Conservation (phyloP, 495 filamentous ascomycete genomes). For the Neohortaea acidophila region DNA sequence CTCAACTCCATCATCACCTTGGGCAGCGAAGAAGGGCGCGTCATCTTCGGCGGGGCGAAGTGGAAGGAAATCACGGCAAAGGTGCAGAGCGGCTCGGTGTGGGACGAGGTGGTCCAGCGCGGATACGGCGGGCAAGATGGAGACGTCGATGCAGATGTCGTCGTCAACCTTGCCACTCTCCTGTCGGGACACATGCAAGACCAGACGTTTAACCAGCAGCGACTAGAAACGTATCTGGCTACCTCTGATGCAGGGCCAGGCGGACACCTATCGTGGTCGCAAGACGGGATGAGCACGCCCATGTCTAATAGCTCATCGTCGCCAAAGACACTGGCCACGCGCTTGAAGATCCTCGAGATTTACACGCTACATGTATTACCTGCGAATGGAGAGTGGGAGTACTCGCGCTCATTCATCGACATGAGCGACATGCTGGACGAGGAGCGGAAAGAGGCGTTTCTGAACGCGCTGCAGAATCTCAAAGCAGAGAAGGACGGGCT, state of each 20-base stretch:
- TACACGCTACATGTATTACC: slow-evolving; percentile 87
- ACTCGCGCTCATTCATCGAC: slow-evolving; percentile 76
- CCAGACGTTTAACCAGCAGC: slow-evolving; percentile 68
- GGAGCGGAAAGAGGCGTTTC: slow-evolving; percentile 71
- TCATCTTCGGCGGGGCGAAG: slow-evolving; percentile 62
- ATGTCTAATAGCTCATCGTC: slow-evolving; percentile 46
- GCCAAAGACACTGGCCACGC: slow-evolving; percentile 46
- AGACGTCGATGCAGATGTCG: slow-evolving; percentile 84
- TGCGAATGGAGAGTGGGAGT: slow-evolving; percentile 86
- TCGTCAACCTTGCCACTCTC: slow-evolving; percentile 80
- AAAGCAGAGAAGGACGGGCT: slow-evolving; percentile 57
- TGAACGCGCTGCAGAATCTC: slow-evolving; percentile 48
- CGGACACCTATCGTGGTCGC: slow-evolving; percentile 18
- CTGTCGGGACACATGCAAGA: slow-evolving; percentile 72
- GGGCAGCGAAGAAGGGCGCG: slow-evolving; percentile 78
- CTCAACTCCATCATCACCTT: slow-evolving; percentile 81
- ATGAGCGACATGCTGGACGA: slow-evolving; percentile 77
- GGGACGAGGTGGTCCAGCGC: slow-evolving; percentile 77
- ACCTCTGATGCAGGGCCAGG: slow-evolving; percentile 34
- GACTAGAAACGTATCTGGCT: slow-evolving; percentile 81
- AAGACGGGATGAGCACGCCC: slow-evolving; percentile 7
- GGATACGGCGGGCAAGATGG: slow-evolving; percentile 79
- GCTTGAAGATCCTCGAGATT: slow-evolving; percentile 81
- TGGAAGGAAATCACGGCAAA: slow-evolving; percentile 69
- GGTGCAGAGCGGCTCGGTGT: slow-evolving; percentile 71